A percentile compares a stretch with the other conserved stretches of the same genome.
phyloP scores from a whole-genome alignment of 1,284 basidiomycete species.

The Mycena sp. region DNA sequence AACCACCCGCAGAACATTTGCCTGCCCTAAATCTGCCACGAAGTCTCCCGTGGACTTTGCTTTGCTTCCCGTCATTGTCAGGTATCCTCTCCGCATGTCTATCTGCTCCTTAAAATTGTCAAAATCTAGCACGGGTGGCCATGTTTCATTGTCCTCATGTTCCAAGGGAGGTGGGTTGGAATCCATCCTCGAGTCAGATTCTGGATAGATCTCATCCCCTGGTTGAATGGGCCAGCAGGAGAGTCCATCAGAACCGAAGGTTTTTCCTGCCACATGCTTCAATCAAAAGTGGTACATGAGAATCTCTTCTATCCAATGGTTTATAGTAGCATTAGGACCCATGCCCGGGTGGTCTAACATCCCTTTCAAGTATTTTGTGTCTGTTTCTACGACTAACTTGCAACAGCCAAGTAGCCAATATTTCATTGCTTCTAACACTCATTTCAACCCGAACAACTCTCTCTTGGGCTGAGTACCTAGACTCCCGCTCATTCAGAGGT shows the following conservation, averaged over 20 bases:
- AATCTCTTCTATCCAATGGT: slow-evolving; percentile 50
- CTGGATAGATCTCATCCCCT: slow-evolving; percentile 27
- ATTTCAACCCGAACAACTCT: slow-evolving; percentile 44
- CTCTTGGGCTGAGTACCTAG: slow-evolving; percentile 44
- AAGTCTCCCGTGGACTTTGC: neutral
- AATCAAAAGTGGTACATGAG: slow-evolving; percentile 49
- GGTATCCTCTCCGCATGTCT: too few species aligned
- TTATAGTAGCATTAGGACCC: slow-evolving; percentile 48
- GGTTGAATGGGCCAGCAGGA: slow-evolving; percentile 31
- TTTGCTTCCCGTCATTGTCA: neutral
- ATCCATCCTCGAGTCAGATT: neutral
- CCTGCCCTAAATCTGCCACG: too few species aligned
- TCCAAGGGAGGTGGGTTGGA: slow-evolving; percentile 1
- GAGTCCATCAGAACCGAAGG: slow-evolving; percentile 40
- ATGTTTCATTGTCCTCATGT: slow-evolving; percentile 10
- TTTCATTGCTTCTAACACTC: slow-evolving; percentile 31
- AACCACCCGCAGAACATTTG: too few species aligned
- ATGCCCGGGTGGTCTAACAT: slow-evolving; percentile 50
- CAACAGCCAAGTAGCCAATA: slow-evolving; percentile 40
- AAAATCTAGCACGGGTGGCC: slow-evolving; percentile 1
- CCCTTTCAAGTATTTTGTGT: slow-evolving; percentile 49
- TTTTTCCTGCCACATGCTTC: slow-evolving; percentile 43
- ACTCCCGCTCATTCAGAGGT: slow-evolving; percentile 39
- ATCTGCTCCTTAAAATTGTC: slow-evolving; percentile 21
- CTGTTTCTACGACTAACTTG: slow-evolving; percentile 44